These are phyloP conservation scores for Neophaeococcomyces aloes DNA, from an alignment of 2,329 filamentous ascomycete genomes.

Conservation along the genomic window DNA sequence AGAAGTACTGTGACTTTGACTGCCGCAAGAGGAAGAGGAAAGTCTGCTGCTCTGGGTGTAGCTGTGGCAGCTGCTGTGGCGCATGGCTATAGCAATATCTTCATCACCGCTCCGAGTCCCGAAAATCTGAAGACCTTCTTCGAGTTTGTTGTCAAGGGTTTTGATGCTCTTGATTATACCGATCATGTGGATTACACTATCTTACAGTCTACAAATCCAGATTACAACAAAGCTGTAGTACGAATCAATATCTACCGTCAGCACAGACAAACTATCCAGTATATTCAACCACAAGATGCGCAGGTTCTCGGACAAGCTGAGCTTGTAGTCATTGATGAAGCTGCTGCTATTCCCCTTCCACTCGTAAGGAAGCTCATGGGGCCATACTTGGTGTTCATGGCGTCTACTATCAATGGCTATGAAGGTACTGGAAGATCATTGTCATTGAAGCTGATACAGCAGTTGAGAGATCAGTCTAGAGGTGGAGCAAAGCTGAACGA, in stretches of 20 bases:
- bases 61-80: constrained; percentile 89
- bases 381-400: constrained; percentile 97
- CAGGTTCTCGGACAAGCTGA: constrained; percentile 93
- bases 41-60: constrained; percentile 90
- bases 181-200: constrained; percentile 97
- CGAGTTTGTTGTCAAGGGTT: constrained; percentile 96
- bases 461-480: constrained; percentile 84
- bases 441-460: constrained; percentile 92
- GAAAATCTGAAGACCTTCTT: constrained; percentile 98
- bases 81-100: constrained; percentile 97
- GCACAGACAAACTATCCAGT: constrained; percentile 96
- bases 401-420: constrained; percentile 97
- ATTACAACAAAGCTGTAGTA: constrained; percentile 98
- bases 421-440: constrained; percentile 92
- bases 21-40: constrained; percentile 86
- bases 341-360: constrained; percentile 87
- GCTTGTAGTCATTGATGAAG: constrained; percentile 91
- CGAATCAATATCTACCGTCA: constrained; percentile 90
- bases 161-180: constrained; percentile 84
- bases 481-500: constrained; percentile 48
- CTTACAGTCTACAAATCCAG: constrained; percentile 93
- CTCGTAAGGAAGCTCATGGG: constrained; percentile 90
- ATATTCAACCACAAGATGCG: constrained; percentile 91
- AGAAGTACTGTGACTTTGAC: constrained; percentile 89
- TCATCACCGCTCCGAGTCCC: constrained; percentile 93